Evolutionary conservation across 2,329 filamentous ascomycete species (phyloP), one percentile per base, ranked within the genome.

Genomic region (Tolypocladium ovalisporum): DNA sequence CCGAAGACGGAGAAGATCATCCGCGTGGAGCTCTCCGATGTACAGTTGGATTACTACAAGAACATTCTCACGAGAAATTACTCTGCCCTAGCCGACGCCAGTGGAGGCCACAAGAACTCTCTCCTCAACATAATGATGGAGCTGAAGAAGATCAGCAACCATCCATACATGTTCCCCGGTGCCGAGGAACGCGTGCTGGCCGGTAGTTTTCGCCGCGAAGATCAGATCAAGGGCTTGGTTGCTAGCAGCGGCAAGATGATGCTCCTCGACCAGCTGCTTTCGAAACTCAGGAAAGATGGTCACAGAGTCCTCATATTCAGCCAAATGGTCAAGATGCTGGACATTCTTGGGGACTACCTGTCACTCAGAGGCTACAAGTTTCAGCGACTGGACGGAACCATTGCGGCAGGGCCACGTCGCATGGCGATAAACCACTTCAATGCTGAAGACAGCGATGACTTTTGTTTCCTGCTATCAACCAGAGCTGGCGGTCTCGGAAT

Each of bases 191-290:
- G 88, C 63, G 89, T 97, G 15, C 74, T 97, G 54, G 86, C 84
- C 59, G 90, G 89, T 17, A 91, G 87, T 66, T 82, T 83, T 56
- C 86, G 89, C 24, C 88, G 92, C 35, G 93, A 97, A 67, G 94
- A 97, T 68, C 85, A 91, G 61, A 83, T 99, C 65, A 94, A 96
- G 69, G 89, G 89, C 24, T 81, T 99, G 60, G 96, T 99, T 67
- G 93, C 92, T 4, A 96, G 91, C 69, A 99, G 94, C 74, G 95
- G 95, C 64, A 99, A 99, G 76, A 97, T 99, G 94, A 97, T 97
- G 91, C 80, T 99, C 54, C 83, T 99, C 9, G 94, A 99, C 66
- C 90, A 92, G 69, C 84, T 99, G n/a, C 80, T 99, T 13, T 88
- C 88, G 7, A 99, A 99, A 73, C 76, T 99, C 63, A 96, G 88